Evolutionary conservation across 2,329 filamentous ascomycete genomes (phyloP).

Genomic region (Diplodia scrobiculata): DNA sequence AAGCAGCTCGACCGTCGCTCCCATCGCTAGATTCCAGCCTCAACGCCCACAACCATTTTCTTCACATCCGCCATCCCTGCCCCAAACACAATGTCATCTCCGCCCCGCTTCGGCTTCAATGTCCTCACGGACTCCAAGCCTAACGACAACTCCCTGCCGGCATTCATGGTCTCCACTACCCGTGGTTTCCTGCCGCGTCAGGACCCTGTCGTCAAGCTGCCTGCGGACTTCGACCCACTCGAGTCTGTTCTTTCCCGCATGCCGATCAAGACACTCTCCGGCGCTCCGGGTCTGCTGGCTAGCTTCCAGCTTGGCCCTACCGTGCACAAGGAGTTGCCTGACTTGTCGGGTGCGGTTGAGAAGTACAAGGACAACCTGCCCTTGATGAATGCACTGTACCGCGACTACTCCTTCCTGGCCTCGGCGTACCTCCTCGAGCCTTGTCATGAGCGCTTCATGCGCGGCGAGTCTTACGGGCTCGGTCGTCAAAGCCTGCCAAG

Average conservation of each 20-base stretch:
- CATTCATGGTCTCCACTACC: conserved; percentile 77
- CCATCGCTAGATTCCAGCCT: background rate
- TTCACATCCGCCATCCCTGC: conserved; percentile 12
- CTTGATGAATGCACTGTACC: conserved; percentile 80
- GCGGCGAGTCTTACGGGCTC: conserved; percentile 72
- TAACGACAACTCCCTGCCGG: conserved; percentile 64
- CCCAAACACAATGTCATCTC: conserved; percentile 47
- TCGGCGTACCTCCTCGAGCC: conserved; percentile 90
- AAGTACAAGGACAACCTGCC: conserved; percentile 71
- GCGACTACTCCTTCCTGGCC: conserved; percentile 88
- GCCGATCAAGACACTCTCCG: conserved; percentile 74
- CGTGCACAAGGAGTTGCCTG: conserved; percentile 73
- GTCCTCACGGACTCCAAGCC: conserved; percentile 66
- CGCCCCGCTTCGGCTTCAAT: conserved; percentile 53
- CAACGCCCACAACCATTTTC: conserved; percentile 18
- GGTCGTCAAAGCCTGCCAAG: conserved; percentile 72
- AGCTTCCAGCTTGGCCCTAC: conserved; percentile 71
- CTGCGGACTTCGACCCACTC: conserved; percentile 70
- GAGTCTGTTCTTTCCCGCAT: conserved; percentile 73
- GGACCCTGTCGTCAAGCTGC: conserved; percentile 58
- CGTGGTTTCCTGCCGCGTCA: conserved; percentile 72
- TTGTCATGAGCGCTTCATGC: conserved; percentile 72
- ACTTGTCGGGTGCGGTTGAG: conserved; percentile 73
- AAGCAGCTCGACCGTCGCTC: conserved; percentile 21
- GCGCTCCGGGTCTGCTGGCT: conserved; percentile 75